Evolutionary conservation across 495 filamentous ascomycete genomes (phyloP), one percentile per base, ranked within the genome.

Genomic region (Tuber melanosporum): DNA sequence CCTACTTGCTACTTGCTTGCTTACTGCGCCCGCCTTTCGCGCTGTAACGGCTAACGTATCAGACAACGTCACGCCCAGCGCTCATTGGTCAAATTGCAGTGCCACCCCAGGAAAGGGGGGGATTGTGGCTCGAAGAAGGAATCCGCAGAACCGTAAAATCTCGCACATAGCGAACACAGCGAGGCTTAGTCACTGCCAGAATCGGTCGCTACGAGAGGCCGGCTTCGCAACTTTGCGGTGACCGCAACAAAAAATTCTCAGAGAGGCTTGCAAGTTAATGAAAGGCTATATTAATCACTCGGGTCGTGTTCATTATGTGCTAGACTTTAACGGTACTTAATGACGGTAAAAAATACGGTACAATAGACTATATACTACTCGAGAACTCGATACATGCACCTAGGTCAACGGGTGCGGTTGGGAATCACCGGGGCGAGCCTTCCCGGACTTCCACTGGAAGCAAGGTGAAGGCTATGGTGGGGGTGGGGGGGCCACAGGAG

Each of bases 341-440:
- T 66, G 26, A 32, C 32, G 14, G 15, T 36, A 17, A 66, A 66
- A 17, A 66, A 66, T 66, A 66, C 26, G 1, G 5, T 66, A 36
- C 57, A 66, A 66, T 66, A 66, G 57, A 66, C 57, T 36, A 66
- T 66, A 66, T 66, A 66, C 57, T 36, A 66, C 57, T 36, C 57
- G 57, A 36, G 17, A 10, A 14, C 57, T 14, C 57, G 26, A 66
- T 36, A 26, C 57, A 66, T 32, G 57, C 57, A 66, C 32, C 57
- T 17, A 36, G 57, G 12, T 66, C 57, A 66, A 66, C 26, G 14
- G 57, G 26, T 36, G 57, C 26, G 26, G 26, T 12, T 36, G 26
- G 26, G 57, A 36, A 36, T 26, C 26, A 36, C 32, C 26, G 26
- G 57, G 10, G 57, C 20, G 26, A 5, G 57, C 26, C 26, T 17